Percentiles rank a stretch among this genome's conserved stretches.
Evolutionary conservation across 164 flowering plant genomes (phyloP).

Genomic region (Tetracentron sinense): DNA sequence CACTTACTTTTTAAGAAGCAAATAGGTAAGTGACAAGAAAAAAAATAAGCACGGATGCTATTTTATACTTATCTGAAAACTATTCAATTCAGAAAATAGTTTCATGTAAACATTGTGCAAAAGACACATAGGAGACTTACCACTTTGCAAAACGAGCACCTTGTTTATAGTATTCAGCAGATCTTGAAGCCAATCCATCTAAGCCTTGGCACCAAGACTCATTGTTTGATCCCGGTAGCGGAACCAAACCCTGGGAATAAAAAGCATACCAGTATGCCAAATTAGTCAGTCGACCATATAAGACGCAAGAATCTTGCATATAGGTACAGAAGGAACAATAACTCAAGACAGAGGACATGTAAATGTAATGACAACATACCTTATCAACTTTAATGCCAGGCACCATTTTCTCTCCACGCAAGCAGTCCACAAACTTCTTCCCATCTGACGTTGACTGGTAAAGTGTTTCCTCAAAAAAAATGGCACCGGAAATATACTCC

Average conservation of each 20-base stretch:
- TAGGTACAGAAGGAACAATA: not conserved
- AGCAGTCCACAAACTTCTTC: conserved; percentile 72
- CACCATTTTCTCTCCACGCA: conserved; percentile 59
- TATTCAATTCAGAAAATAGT: not conserved
- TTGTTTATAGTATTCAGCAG: conserved; percentile 87
- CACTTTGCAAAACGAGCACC: conserved; percentile 96
- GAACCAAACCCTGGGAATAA: conserved; percentile 68
- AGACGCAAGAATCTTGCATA: not conserved
- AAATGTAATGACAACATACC: conserved; percentile 28
- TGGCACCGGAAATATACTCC: conserved; percentile 82
- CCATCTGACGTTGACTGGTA: conserved; percentile 88
- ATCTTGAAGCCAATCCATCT: conserved; percentile 86
- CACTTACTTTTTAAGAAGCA: not conserved
- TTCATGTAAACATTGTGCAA: not conserved
- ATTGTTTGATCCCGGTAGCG: conserved; percentile 80
- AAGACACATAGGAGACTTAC: conserved; percentile 27
- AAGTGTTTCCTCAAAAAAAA: conserved; percentile 86
- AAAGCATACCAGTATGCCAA: conserved; percentile 4
- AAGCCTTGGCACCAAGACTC: conserved; percentile 96
- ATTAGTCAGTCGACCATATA: not conserved
- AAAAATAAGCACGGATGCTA: too few relatives aligned
- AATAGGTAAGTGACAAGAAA: not conserved
- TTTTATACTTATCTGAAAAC: not conserved
- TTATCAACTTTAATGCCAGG: conserved; percentile 95
- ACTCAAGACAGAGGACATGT: not conserved